Evolutionary conservation across 768 basidiomycete species (phyloP), one percentile per base, ranked within the genome.

Genomic region (Boletus rufocinnamomeus): DNA sequence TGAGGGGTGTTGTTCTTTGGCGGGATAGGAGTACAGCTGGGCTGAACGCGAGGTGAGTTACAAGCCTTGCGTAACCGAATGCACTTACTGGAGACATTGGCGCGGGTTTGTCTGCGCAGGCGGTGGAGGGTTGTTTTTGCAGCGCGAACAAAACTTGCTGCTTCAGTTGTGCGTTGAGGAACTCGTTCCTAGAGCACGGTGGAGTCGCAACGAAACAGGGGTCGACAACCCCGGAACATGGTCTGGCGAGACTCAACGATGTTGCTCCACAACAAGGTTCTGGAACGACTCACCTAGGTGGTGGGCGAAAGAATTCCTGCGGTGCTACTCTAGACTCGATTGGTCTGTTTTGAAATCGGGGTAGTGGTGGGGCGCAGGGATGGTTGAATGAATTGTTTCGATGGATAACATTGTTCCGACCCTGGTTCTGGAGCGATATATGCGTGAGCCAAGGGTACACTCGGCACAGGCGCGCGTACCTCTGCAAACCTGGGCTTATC

Each of bases 331-430:
- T 13, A 27, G 16, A 17, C 11, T 47, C 41, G 8, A 6, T 5
- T 4, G n/a, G 45, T 7, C 11, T 25, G 6, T 48, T 54, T 54
- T 23, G 69, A 0, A 48, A 35, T 50, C 57, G 69, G 28, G 66
- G 46, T 2, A 57, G 46, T 14, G 38, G 0, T 16, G 16, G 16
- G 3, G 34, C 2, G 3, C 50, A 48, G 23, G 0, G 1, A 32
- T 0, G 0, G 8, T 38, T 44, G 2, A n/a, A 13, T 32, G 6
- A 27, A 17, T 32, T 50, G 47, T 54, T 32, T 55, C 23, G 54
- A 30, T 35, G 43, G 19, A 21, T 16, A n/a, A 3, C 38, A 10
- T 21, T 25, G 6, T 50, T 48, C 47, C 50, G 62, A 46, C 13
- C 13, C 13, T 27, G 60, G 30, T 45, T 16, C 62, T 65, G 14